These are phyloP conservation scores for Didymella pinodella DNA, from an alignment of 2,329 filamentous ascomycete species.

Conservation along the genomic window DNA sequence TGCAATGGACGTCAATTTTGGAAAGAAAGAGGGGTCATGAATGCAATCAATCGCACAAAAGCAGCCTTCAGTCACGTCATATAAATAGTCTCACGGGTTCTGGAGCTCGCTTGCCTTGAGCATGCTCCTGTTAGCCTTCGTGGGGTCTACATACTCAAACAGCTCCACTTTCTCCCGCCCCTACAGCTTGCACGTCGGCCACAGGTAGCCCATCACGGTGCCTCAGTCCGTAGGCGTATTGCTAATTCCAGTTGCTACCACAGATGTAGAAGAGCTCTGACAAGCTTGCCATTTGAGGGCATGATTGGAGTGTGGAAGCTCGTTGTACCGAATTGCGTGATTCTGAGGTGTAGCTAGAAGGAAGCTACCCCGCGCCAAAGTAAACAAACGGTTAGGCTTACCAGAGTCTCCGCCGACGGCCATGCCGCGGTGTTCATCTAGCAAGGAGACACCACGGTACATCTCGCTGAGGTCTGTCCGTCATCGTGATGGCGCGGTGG, in stretches of 20 bases:
- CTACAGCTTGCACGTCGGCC: background rate
- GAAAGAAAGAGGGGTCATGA: conserved; percentile 28
- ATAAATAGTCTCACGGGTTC: conserved; percentile 19
- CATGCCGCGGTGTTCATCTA: background rate
- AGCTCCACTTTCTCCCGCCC: conserved; percentile 3
- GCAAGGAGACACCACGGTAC: background rate
- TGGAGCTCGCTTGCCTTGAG: conserved; percentile 17
- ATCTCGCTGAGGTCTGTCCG: background rate
- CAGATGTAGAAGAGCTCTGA: background rate
- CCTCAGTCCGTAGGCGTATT: background rate
- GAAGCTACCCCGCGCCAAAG: conserved; percentile 16
- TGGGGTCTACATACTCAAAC: conserved; percentile 1
- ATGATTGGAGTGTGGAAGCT: conserved; percentile 13
- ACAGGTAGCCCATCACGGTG: conserved; percentile 8
- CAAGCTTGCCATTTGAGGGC: conserved; percentile 10
- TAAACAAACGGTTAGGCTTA: conserved; percentile 18
- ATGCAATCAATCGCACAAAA: conserved; percentile 27
- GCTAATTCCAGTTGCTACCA: conserved; percentile 1
- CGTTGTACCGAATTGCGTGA: conserved; percentile 17
- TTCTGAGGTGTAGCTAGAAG: conserved; percentile 12
- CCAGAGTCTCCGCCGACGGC: conserved; percentile 9
- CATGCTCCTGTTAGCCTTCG: conserved; percentile 3
- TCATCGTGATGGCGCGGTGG: background rate
- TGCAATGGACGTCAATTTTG: conserved; percentile 14
- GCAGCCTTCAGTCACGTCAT: conserved; percentile 38